phyloP scores from a whole-genome alignment of 176 grass and related monocot genomes.

The Triticum urartu region DNA sequence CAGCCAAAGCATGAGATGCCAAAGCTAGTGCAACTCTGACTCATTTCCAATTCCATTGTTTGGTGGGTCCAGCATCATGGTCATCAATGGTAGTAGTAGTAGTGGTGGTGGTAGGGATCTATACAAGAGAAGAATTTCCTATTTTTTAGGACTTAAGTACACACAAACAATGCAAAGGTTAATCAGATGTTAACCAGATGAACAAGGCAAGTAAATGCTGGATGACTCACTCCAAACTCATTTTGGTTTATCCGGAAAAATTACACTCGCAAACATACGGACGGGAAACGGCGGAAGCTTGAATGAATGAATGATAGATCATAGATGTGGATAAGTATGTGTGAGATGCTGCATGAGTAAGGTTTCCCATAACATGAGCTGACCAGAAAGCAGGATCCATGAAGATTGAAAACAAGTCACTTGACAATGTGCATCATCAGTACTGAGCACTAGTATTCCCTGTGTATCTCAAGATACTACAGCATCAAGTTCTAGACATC shows the following conservation, averaged over 20 bases:
- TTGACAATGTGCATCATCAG: conserved; percentile 31
- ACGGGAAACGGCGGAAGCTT: too few species aligned
- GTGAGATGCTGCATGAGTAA: conserved; percentile 20
- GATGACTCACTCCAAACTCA: conserved; percentile 38
- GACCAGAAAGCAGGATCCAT: conserved; percentile 31
- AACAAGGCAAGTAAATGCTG: conserved; percentile 21
- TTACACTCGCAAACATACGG: not conserved
- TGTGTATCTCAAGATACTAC: conserved; percentile 29
- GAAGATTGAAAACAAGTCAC: conserved; percentile 26
- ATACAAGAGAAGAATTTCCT: not conserved
- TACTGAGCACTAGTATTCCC: conserved; percentile 28
- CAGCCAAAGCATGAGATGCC: conserved; percentile 53
- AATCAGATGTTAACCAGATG: conserved; percentile 31
- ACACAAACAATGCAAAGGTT: conserved; percentile 19
- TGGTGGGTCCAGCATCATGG: conserved; percentile 42
- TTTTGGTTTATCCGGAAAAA: not conserved
- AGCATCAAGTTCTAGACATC: conserved; percentile 22
- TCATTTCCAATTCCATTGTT: conserved; percentile 40
- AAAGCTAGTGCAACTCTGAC: conserved; percentile 57
- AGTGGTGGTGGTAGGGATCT: not conserved
- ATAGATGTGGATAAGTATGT: conserved; percentile 26
- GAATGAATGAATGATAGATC: not conserved
- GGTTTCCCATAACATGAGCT: conserved; percentile 29
- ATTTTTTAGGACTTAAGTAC: not conserved
- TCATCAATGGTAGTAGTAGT: not conserved